Percentiles rank a stretch among this genome's conserved stretches.
These are phyloP conservation scores for Debaryomyces maramus DNA, from an alignment of 805 yeast genomes.

Conservation along the genomic window DNA sequence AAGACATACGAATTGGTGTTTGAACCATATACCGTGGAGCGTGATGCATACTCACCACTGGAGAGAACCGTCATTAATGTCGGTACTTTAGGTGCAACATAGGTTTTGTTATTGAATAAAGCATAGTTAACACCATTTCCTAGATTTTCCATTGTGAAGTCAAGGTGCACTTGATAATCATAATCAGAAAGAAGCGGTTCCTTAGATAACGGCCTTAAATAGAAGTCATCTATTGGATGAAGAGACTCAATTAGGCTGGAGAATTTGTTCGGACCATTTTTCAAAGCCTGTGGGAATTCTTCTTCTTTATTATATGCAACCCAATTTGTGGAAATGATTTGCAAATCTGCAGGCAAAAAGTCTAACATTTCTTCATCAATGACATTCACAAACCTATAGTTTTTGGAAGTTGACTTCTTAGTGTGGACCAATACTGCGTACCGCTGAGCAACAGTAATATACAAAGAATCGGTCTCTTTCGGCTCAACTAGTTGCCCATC, in stretches of 20 bases:
- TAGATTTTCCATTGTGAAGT: slow-evolving; percentile 82
- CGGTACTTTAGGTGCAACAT: slow-evolving; percentile 81
- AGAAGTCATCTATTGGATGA: slow-evolving; percentile 48
- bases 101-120: slow-evolving; percentile 88
- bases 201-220: slow-evolving; percentile 28
- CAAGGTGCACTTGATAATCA: slow-evolving; percentile 66
- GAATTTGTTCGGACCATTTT: slow-evolving; percentile 7
- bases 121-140: slow-evolving; percentile 90
- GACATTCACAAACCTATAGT: slow-evolving; percentile 80
- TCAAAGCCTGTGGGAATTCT: slow-evolving; percentile 37
- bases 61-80: slow-evolving; percentile 74
- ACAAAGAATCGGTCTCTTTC: slow-evolving; percentile 65
- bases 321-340: slow-evolving; percentile 73
- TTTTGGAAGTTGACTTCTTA: slow-evolving; percentile 56
- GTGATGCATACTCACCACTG: slow-evolving; percentile 60
- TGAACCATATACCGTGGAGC: slow-evolving; percentile 66
- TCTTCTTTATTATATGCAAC: slow-evolving; percentile 54
- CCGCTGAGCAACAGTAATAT: slow-evolving; percentile 90
- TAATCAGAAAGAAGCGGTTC: slow-evolving; percentile 60
- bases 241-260: slow-evolving; percentile 41
- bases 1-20: slow-evolving; percentile 77
- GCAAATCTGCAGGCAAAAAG: slow-evolving; percentile 59
- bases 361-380: slow-evolving; percentile 87
- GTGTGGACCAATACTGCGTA: slow-evolving; percentile 79
- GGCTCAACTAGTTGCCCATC: slow-evolving; percentile 89